These are phyloP conservation scores for Phytopythium helicoides DNA, from an alignment of 352 stramenopile genomes.

Conservation along the genomic window DNA sequence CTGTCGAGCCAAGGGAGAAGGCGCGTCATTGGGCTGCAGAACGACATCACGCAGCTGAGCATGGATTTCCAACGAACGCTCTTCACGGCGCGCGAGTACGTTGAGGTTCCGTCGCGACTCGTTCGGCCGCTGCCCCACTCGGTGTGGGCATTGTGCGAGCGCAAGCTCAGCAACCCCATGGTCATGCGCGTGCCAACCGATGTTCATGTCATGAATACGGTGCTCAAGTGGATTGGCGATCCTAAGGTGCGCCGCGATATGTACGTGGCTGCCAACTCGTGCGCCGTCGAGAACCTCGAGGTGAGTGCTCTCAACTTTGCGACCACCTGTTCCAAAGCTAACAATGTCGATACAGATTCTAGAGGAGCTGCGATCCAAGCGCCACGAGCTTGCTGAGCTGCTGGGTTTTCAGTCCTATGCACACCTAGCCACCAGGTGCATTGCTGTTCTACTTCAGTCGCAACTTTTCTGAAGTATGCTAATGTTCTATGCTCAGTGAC, in stretches of 20 bases:
- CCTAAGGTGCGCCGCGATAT: constrained; percentile 83
- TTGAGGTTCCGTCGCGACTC: constrained; percentile 58
- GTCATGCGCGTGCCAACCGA: constrained; percentile 77
- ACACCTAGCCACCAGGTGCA: constrained; percentile 89
- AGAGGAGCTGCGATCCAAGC: constrained; percentile 82
- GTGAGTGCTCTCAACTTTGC: constrained; percentile 14
- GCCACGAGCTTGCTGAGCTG: constrained; percentile 85
- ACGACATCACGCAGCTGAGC: constrained; percentile 83
- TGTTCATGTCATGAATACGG: constrained; percentile 87
- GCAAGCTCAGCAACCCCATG: constrained; percentile 59
- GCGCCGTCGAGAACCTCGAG: constrained; percentile 65
- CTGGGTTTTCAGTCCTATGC: constrained; percentile 91
- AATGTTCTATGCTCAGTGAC: constrained; percentile 27
- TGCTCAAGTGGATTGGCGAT: constrained; percentile 89
- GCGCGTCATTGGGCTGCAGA: constrained; percentile 86
- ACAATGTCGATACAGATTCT: constrained; percentile 47
- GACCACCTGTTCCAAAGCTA: not conserved
- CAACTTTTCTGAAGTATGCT: not conserved
- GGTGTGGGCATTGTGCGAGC: constrained; percentile 55
- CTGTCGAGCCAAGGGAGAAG: constrained; percentile 66
- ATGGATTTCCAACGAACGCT: constrained; percentile 90
- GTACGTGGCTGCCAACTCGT: constrained; percentile 88
- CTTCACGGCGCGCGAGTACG: constrained; percentile 56
- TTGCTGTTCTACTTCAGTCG: no score
- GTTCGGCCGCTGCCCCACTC: constrained; percentile 59